These are phyloP conservation scores for Pichia sp. DNA, from an alignment of 1,139 yeast genomes.

Conservation along the genomic window DNA sequence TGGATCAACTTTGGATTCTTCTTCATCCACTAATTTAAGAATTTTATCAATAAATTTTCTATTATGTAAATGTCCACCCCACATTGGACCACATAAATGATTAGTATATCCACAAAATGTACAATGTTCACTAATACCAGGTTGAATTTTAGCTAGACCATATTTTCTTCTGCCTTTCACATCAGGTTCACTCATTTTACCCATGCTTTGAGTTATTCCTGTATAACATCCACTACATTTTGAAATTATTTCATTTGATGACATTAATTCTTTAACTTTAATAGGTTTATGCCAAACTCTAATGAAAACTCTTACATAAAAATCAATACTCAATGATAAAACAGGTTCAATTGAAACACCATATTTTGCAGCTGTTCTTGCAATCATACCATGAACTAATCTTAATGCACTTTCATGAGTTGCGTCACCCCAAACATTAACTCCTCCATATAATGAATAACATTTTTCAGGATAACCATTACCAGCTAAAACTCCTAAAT, in stretches of 20 bases:
- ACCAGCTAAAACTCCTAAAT: conserved; percentile 92
- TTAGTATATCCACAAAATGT: conserved; percentile 60
- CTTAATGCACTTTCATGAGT: conserved; percentile 93
- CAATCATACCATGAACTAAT: conserved; percentile 69
- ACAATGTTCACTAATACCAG: conserved; percentile 53
- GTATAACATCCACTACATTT: conserved; percentile 89
- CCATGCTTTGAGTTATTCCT: conserved; percentile 64
- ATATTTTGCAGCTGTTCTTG: conserved; percentile 82
- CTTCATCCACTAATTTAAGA: conserved; percentile 36
- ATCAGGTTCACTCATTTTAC: conserved; percentile 46
- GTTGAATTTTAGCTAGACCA: conserved; percentile 48
- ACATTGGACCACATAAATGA: conserved; percentile 95
- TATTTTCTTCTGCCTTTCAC: conserved; percentile 36
- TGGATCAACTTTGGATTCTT: conserved; percentile 32
- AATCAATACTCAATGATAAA: conserved; percentile 79
- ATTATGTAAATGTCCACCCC: conserved; percentile 77
- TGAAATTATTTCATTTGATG: conserved; percentile 71
- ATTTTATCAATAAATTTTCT: conserved; percentile 58
- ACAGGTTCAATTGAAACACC: conserved; percentile 84
- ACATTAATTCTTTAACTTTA: conserved; percentile 67
- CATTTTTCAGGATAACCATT: conserved; percentile 96
- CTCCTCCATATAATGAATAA: conserved; percentile 93
- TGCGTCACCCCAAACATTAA: conserved; percentile 70
- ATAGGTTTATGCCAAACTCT: conserved; percentile 72
- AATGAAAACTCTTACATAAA: conserved; percentile 81